Conservation (phyloP, 2,329 filamentous ascomycete genomes). For the Escovopsis sp. region DNA sequence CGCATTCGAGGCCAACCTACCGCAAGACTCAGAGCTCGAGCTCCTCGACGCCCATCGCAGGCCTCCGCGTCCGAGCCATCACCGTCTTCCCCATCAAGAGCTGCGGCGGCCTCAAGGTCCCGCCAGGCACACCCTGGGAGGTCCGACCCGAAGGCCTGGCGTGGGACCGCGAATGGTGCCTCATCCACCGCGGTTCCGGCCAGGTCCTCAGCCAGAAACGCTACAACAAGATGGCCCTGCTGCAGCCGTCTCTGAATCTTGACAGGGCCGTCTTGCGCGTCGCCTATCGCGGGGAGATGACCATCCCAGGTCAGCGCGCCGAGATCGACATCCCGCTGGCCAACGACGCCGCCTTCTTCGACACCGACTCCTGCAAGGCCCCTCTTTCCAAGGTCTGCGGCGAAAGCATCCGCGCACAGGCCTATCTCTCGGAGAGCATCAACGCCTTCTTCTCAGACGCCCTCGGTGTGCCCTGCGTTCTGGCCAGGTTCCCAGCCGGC, state of each 20-base stretch:
- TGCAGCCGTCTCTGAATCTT: conserved; percentile 63
- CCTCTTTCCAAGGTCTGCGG: conserved; percentile 63
- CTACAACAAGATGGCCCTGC: conserved; percentile 73
- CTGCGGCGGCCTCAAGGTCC: conserved; percentile 65
- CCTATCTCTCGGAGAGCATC: conserved; percentile 51
- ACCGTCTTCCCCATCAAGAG: conserved; percentile 89
- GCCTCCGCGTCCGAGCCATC: conserved; percentile 41
- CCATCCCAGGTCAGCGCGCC: conserved; percentile 11
- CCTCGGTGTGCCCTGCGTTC: conserved; percentile 63
- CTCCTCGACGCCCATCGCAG: neutral
- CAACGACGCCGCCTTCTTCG: conserved; percentile 45
- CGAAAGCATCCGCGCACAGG: conserved; percentile 54
- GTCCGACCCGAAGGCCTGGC: conserved; percentile 67
- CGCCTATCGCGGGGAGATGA: conserved; percentile 24
- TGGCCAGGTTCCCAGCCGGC: conserved; percentile 69
- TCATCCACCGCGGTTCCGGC: conserved; percentile 75
- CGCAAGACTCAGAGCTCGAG: neutral
- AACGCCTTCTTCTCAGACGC: conserved; percentile 63
- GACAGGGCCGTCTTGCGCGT: conserved; percentile 49
- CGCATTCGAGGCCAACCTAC: neutral
- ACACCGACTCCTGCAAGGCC: conserved; percentile 19
- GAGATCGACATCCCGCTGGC: conserved; percentile 47
- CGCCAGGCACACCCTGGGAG: conserved; percentile 51
- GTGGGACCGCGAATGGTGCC: conserved; percentile 95
- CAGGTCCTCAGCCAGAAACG: conserved; percentile 78